Evolutionary conservation across 2,329 filamentous ascomycete species (phyloP).

Genomic region (Colletotrichum melonis): DNA sequence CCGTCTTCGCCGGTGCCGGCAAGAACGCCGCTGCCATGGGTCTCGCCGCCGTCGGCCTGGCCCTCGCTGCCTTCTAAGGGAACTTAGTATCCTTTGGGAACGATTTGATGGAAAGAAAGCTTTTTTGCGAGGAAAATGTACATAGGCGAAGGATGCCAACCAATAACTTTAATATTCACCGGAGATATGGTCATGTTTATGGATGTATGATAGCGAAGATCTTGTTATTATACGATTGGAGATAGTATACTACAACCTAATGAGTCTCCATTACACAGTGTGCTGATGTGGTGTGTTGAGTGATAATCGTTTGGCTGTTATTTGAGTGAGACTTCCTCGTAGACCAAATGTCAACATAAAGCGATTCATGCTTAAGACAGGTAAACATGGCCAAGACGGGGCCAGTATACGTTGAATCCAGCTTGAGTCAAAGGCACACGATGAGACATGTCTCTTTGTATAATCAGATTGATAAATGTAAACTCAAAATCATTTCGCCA

Average conservation of each 20-base stretch:
- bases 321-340: no score
- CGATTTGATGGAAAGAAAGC: neutral
- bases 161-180: neutral
- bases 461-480: neutral
- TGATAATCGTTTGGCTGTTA: no score
- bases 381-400: no score
- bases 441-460: no score
- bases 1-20: conserved; percentile 25
- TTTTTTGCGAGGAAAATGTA: neutral
- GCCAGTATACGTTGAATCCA: no score
- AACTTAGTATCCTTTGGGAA: neutral
- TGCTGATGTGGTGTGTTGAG: neutral
- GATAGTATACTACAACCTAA: conserved; percentile 19
- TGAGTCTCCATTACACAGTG: neutral
- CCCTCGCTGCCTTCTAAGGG: conserved; percentile 19
- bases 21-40: conserved; percentile 22
- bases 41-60: conserved; percentile 10
- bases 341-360: no score
- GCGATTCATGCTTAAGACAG: no score
- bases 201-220: conserved; percentile 22
- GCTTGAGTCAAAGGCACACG: no score
- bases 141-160: neutral
- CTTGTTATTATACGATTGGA: conserved; percentile 19
- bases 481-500: neutral
- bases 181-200: conserved; percentile 9